Evolutionary conservation across 2,329 filamentous ascomycete species (phyloP).

Genomic region (Lecanicillium sp.): DNA sequence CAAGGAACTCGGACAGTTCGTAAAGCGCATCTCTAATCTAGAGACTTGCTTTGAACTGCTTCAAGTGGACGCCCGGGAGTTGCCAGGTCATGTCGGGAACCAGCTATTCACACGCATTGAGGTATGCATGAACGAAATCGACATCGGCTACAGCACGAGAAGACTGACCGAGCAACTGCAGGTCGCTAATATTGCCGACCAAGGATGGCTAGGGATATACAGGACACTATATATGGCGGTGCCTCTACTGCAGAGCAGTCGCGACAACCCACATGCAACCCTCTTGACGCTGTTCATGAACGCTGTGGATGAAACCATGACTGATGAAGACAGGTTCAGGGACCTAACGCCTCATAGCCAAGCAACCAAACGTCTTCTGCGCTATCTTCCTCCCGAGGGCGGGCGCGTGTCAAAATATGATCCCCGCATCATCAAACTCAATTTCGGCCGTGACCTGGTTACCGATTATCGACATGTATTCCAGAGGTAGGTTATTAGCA

Average conservation of each 20-base stretch:
- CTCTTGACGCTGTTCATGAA: conserved; percentile 37
- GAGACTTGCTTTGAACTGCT: not conserved
- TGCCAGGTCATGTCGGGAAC: not conserved
- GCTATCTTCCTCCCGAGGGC: not conserved
- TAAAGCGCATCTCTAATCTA: not conserved
- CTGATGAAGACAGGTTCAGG: not conserved
- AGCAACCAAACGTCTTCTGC: not conserved
- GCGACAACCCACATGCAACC: conserved; percentile 32
- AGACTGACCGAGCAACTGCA: conserved; percentile 9
- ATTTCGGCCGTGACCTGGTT: not conserved
- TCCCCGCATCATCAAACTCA: conserved; percentile 3
- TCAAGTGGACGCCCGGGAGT: not conserved
- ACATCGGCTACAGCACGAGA: not conserved
- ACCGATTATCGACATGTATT: not conserved
- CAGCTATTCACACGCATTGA: not conserved
- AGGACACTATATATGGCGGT: conserved; percentile 22
- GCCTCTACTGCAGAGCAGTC: conserved; percentile 26
- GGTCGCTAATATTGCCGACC: not conserved
- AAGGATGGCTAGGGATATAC: not conserved
- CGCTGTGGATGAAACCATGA: conserved; percentile 22
- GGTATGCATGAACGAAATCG: too few relatives aligned
- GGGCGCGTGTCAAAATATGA: not conserved
- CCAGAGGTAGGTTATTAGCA: not conserved
- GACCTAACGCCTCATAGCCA: not conserved
- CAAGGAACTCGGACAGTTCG: not conserved